These are phyloP conservation scores for Phalaenopsis hybrid DNA, from an alignment of 116 monocot genomes.

Conservation along the genomic window DNA sequence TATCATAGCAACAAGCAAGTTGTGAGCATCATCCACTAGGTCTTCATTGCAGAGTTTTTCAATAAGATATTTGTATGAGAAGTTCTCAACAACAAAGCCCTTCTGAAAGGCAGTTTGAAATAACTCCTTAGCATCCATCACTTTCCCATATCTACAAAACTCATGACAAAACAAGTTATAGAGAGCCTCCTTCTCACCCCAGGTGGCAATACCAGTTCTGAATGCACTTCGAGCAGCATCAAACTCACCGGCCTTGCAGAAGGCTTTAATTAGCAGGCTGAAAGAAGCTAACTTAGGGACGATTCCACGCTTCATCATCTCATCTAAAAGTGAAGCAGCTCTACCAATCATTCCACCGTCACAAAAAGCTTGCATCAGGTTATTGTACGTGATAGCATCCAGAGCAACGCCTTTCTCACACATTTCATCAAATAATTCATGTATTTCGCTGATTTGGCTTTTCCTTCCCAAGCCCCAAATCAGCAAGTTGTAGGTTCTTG, in stretches of 20 bases:
- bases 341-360: constrained; percentile 43
- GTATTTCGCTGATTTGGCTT: constrained; percentile 45
- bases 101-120: constrained; percentile 45
- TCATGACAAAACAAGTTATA: constrained; percentile 71
- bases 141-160: constrained; percentile 47
- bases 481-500: constrained; percentile 72
- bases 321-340: constrained; percentile 58
- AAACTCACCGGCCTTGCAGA: constrained; percentile 53
- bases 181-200: constrained; percentile 53
- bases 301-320: constrained; percentile 54
- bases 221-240: constrained; percentile 47
- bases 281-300: constrained; percentile 65
- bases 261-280: constrained; percentile 57
- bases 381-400: constrained; percentile 63
- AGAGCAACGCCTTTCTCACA: constrained; percentile 41
- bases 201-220: constrained; percentile 45
- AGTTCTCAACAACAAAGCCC: constrained; percentile 37
- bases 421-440: constrained; percentile 72
- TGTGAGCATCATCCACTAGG: constrained; percentile 47
- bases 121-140: constrained; percentile 46
- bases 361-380: constrained; percentile 52
- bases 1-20: constrained; percentile 45
- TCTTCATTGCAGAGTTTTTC: constrained; percentile 65
- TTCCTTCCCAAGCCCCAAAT: constrained; percentile 61
- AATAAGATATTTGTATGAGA: constrained; percentile 56